These are phyloP conservation scores for Carnegiea gigantea DNA, from an alignment of 179 eudicot species.

Conservation along the genomic window DNA sequence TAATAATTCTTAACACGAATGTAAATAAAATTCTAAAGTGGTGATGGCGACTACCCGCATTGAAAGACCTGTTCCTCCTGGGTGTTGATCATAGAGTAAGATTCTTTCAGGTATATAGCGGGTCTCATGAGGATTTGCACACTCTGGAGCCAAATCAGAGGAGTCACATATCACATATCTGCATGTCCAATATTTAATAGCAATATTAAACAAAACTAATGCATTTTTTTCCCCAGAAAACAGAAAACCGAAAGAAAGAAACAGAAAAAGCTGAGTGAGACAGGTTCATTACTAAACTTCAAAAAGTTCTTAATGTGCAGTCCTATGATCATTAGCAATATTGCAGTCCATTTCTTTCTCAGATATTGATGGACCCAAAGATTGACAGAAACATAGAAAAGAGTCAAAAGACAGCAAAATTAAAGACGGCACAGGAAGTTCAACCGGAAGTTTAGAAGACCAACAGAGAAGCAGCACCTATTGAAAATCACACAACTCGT, in stretches of 20 bases:
- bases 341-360: not conserved
- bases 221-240: not conserved
- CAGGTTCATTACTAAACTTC: conserved; percentile 7
- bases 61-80: conserved; percentile 94
- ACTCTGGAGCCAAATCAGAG: conserved; percentile 87
- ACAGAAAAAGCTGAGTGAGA: not conserved
- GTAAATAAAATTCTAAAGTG: not conserved
- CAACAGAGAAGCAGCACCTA: too few relatives aligned
- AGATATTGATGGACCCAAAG: not conserved
- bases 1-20: not conserved
- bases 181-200: conserved; percentile 24
- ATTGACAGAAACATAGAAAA: not conserved
- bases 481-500: too few relatives aligned
- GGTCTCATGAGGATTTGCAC: conserved; percentile 81
- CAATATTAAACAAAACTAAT: not conserved
- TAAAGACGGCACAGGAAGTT: not conserved
- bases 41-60: conserved; percentile 49
- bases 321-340: not conserved
- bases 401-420: not conserved
- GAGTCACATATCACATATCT: conserved; percentile 85
- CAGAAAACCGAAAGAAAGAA: not conserved
- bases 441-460: too few relatives aligned
- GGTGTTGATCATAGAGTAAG: conserved; percentile 80
- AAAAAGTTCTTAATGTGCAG: not conserved
- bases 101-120: conserved; percentile 85